Evolutionary conservation across 129 eudicot species (phyloP), one percentile per base, ranked within the genome.

Genomic region (Artemisia annua): DNA sequence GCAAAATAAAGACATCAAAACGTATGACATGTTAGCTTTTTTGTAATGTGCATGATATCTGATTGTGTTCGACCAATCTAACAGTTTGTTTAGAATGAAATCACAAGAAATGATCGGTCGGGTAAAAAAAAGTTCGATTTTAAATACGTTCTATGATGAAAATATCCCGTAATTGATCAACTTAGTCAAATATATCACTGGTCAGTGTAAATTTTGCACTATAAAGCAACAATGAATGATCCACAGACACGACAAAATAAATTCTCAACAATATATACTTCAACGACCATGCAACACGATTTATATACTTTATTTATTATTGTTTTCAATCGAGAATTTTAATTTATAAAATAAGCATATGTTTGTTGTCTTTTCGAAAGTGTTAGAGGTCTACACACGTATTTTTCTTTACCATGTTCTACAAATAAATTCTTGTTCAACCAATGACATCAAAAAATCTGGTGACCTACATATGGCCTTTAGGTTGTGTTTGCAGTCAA

Each of bases 361-460:
- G 43, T 63, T 63, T 78, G 9, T 71, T 70, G 72, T 78, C 82
- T 53, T 78, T 78, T 78, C 67, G 66, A 22, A 43, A 19, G 51
- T 22, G 66, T 62, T 63, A 70, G 77, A 43, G 82, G 70, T 56
- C 76, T 59, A 72, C 51, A 71, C 60, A n/a, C 44, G 51, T 70
- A 63, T 54, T 28, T n/a, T n/a, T n/a, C n/a, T n/a, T n/a, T n/a
- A n/a, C n/a, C n/a, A n/a, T n/a, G n/a, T n/a, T n/a, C n/a, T n/a
- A 49, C 5, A 68, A 58, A 76, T 69, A 50, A 59, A 50, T 69
- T 73, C 75, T 68, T 62, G 28, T 62, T 49, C 63, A 69, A 43
- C 75, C 68, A 39, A 26, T 59, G 19, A 68, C 28, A 76, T n/a
- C 69, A 60, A 19, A 74, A 59, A 48, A 44, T 59, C 60, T 39